Base-by-base conservation (phyloP, 1,284 basidiomycete species). In the Trichosporon asahii region DNA sequence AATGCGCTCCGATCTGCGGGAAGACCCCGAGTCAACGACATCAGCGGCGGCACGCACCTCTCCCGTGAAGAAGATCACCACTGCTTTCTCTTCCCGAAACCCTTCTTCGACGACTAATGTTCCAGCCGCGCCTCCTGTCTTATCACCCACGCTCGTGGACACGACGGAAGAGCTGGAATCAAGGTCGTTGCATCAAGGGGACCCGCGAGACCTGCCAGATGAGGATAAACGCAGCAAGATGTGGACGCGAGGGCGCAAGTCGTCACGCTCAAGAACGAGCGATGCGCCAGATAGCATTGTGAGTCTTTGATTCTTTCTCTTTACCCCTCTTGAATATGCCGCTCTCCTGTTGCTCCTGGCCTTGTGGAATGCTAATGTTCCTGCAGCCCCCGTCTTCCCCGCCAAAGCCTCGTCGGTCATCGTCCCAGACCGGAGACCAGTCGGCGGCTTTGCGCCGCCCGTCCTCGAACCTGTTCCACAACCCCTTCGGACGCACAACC, bases 401-500 rank as follows among this genome's bases (percentile, higher is more conserved):
- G 0, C 23, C 69, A 35, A n/a, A 53, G 21, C 14, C 35, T 12
- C 61, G 66, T 2, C 63, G 66, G 1, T 66, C 66, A 31, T 15
- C 60, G 8, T 64, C 68, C 0, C 68, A 66, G 31, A 63, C 49
- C 0, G 31, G 27, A 11, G 37, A 37, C 64, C 27, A 44, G 11
- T n/a, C 44, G 12, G 23, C 64, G 5, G 35, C 31, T 11, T 14
- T 74, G n/a, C 71, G 78, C 11, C 75, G 80, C 14, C 78, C 75
- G 3, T 78, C 79, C 1, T 80, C 80, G 5, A 76, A 77, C 4
- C 55, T 80, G 12, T 78, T 80, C 68, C 72, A 74, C 65, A 79
- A 77, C 65, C 77, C 78, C 1, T 82, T 82, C 69, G 69, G 68
- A 29, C 74, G 78, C 11, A 74, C 80, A 78, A 80, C 55, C 57